phyloP scores from a whole-genome alignment of 2,329 filamentous ascomycete species.

The Penicillium griseofulvum region DNA sequence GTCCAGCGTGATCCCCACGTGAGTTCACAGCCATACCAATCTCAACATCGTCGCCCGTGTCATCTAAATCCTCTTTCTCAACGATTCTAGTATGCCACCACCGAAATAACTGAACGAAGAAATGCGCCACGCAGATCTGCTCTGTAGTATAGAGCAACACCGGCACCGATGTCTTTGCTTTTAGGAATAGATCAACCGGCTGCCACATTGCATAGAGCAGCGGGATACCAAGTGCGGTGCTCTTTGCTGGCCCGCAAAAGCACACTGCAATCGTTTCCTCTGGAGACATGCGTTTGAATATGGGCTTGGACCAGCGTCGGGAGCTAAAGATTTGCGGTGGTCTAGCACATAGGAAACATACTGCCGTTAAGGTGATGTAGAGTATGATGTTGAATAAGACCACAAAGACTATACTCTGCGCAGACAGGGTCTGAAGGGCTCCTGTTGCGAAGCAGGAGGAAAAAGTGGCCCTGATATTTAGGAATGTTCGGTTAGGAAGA shows the following conservation, averaged over 20 bases:
- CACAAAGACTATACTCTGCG: conserved; percentile 63
- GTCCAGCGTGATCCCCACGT: conserved; percentile 1
- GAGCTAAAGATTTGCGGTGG: conserved; percentile 29
- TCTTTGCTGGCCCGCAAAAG: conserved; percentile 72
- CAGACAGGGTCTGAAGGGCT: conserved; percentile 58
- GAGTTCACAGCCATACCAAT: conserved; percentile 8
- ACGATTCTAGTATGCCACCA: conserved; percentile 29
- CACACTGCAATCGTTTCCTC: conserved; percentile 68
- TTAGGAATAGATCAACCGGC: conserved; percentile 32
- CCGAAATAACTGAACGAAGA: conserved; percentile 38
- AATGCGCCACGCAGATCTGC: conserved; percentile 40
- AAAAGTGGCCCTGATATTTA: conserved; percentile 42
- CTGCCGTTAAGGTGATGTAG: conserved; percentile 62
- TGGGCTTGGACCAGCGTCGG: conserved; percentile 16
- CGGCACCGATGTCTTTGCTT: conserved; percentile 40
- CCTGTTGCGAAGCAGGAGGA: conserved; percentile 58
- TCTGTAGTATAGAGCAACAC: conserved; percentile 42
- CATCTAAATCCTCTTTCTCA: conserved; percentile 18
- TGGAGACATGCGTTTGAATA: conserved; percentile 46
- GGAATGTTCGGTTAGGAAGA: conserved; percentile 44
- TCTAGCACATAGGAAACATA: conserved; percentile 51
- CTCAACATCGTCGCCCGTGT: conserved; percentile 4
- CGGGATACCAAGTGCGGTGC: conserved; percentile 67
- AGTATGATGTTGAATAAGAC: conserved; percentile 66
- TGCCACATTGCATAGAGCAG: conserved; percentile 64